These are phyloP conservation scores for Xylariaceae sp. DNA, from an alignment of 2,329 filamentous ascomycete genomes.

Conservation along the genomic window DNA sequence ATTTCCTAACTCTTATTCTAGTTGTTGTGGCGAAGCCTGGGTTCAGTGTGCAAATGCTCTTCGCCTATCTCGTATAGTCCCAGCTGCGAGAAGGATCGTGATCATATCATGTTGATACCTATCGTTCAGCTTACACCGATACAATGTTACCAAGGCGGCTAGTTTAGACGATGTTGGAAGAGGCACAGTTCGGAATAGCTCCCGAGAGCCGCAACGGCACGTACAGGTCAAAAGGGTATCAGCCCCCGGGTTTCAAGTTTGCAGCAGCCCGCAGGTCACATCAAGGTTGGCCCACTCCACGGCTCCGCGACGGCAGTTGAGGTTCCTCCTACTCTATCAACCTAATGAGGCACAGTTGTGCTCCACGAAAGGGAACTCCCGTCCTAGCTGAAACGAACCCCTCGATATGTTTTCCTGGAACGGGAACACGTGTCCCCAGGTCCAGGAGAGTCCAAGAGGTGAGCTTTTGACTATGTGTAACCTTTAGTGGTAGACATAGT, in stretches of 20 bases:
- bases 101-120: background rate
- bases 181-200: background rate
- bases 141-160: background rate
- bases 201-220: background rate
- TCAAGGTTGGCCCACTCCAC: background rate
- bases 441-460: background rate
- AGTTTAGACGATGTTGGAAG: background rate
- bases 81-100: background rate
- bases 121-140: background rate
- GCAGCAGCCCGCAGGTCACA: background rate
- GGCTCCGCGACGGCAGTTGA: background rate
- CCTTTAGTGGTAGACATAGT: background rate
- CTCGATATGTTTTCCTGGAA: background rate
- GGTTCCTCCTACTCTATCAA: background rate
- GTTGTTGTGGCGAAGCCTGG: constrained; percentile 2
- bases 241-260: background rate
- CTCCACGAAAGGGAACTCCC: background rate
- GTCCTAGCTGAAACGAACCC: background rate
- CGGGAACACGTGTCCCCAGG: background rate
- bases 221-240: background rate
- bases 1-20: constrained; percentile 1
- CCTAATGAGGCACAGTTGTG: background rate
- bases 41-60: constrained; percentile 6
- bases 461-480: background rate
- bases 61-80: background rate